phyloP scores from a whole-genome alignment of 2,329 filamentous ascomycete genomes.

The Huntiella savannae region DNA sequence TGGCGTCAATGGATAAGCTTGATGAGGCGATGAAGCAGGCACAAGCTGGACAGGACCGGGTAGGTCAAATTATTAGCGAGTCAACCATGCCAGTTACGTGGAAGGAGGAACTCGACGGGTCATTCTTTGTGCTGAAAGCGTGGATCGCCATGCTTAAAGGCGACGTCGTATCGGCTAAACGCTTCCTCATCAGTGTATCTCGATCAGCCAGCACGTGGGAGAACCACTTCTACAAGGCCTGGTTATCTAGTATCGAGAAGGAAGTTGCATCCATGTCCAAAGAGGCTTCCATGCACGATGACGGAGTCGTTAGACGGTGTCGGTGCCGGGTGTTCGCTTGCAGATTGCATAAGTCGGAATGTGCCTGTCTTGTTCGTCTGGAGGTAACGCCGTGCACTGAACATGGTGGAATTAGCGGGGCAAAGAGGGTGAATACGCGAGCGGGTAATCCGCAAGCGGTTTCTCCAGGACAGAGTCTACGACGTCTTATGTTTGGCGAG shows the following conservation, averaged over 20 bases:
- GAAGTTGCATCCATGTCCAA: too few relatives aligned
- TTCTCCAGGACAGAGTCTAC: too few relatives aligned
- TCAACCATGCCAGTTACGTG: not conserved
- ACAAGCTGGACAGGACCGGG: not conserved
- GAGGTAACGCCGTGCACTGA: not conserved
- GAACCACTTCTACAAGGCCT: too few relatives aligned
- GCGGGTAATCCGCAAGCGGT: too few relatives aligned
- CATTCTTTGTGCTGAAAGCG: not conserved
- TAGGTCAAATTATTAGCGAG: not conserved
- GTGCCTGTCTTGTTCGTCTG: not conserved
- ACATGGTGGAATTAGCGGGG: not conserved
- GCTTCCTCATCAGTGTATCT: too few relatives aligned
- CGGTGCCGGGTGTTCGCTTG: not conserved
- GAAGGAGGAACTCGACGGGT: not conserved
- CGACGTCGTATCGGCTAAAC: not conserved
- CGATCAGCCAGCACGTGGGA: too few relatives aligned
- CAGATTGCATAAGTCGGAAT: not conserved
- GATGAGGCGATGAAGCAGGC: not conserved
- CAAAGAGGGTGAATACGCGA: too few relatives aligned
- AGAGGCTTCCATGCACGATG: not conserved
- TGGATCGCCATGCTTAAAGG: not conserved
- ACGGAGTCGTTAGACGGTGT: not conserved
- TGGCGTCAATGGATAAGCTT: not conserved
- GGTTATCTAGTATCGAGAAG: too few relatives aligned
- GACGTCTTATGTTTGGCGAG: too few relatives aligned